Percentiles rank a stretch among this genome's conserved stretches.
Evolutionary conservation across 1,284 basidiomycete species (phyloP).

Genomic region (Agroathelia rolfsii): DNA sequence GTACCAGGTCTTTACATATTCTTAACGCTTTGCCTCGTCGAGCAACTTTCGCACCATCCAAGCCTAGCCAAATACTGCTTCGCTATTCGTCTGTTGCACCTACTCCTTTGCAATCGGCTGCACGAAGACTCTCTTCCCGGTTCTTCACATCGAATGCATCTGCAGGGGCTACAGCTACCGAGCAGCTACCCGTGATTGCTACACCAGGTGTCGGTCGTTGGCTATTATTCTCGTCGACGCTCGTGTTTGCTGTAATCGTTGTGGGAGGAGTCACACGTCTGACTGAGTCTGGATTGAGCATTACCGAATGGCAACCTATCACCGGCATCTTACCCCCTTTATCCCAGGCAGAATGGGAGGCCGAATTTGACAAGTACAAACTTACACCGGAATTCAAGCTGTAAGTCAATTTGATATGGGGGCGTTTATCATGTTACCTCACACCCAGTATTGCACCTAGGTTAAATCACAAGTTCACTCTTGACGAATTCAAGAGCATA

Average conservation of each 20-base stretch:
- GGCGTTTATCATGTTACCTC: neutral
- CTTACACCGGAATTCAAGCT: constrained; percentile 91
- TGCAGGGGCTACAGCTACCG: constrained; percentile 14
- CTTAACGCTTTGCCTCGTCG: no score
- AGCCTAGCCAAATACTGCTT: no score
- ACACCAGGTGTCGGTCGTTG: constrained; percentile 72
- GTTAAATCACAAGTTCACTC: constrained; percentile 78
- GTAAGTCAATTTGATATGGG: constrained; percentile 41
- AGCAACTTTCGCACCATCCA: no score
- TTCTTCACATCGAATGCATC: constrained; percentile 31
- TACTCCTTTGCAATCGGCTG: no score
- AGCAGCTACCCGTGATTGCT: constrained; percentile 50
- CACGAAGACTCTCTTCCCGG: no score
- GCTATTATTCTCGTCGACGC: constrained; percentile 73
- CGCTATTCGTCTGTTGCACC: no score
- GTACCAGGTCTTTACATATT: no score
- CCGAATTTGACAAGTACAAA: constrained; percentile 94
- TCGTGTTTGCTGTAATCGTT: constrained; percentile 89
- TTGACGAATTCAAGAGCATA: constrained; percentile 92
- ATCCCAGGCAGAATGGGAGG: constrained; percentile 70
- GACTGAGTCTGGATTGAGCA: constrained; percentile 95
- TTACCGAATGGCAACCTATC: constrained; percentile 96
- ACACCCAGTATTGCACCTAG: constrained; percentile 29
- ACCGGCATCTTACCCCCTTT: constrained; percentile 85
- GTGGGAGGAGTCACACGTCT: constrained; percentile 95